A percentile compares a stretch with the other conserved stretches of the same genome.
phyloP scores from a whole-genome alignment of 164 flowering plant genomes.

The Chimonanthus praecox region DNA sequence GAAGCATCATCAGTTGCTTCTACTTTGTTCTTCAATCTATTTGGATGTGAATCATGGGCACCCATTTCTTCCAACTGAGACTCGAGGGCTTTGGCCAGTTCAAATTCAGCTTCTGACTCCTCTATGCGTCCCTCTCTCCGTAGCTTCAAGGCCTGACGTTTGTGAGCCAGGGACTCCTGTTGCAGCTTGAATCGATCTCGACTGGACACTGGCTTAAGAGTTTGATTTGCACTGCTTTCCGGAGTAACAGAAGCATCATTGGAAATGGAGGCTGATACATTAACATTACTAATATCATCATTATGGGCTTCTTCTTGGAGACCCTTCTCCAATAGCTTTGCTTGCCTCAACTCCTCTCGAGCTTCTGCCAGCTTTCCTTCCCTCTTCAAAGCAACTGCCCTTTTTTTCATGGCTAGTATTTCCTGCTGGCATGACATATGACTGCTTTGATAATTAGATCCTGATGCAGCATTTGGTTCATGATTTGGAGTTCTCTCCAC shows the following conservation, averaged over 20 bases:
- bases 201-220: slow-evolving; percentile 48
- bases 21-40: slow-evolving; percentile 14
- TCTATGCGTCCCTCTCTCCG: slow-evolving; percentile 73
- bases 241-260: slow-evolving; percentile 11
- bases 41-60: slow-evolving; percentile 20
- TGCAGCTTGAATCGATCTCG: slow-evolving; percentile 91
- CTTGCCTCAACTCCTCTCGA: slow-evolving; percentile 58
- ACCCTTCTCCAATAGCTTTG: slow-evolving; percentile 62
- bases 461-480: slow-evolving; percentile 11
- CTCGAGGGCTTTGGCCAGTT: slow-evolving; percentile 80
- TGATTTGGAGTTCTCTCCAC: slow-evolving; percentile 11
- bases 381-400: slow-evolving; percentile 65
- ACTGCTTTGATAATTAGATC: slow-evolving; percentile 13
- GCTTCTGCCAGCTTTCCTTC: slow-evolving; percentile 82
- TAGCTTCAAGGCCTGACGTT: slow-evolving; percentile 78
- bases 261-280: slow-evolving; percentile 19
- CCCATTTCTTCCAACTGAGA: slow-evolving; percentile 55
- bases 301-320: slow-evolving; percentile 28
- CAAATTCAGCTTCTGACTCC: slow-evolving; percentile 85
- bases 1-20: slow-evolving; percentile 38
- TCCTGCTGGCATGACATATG: slow-evolving; percentile 35
- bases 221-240: slow-evolving; percentile 18
- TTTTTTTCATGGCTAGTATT: slow-evolving; percentile 54
- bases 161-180: slow-evolving; percentile 80
- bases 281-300: slow-evolving; percentile 10